Conservation (phyloP, 805 yeast species). For the Candida krabiensis region DNA sequence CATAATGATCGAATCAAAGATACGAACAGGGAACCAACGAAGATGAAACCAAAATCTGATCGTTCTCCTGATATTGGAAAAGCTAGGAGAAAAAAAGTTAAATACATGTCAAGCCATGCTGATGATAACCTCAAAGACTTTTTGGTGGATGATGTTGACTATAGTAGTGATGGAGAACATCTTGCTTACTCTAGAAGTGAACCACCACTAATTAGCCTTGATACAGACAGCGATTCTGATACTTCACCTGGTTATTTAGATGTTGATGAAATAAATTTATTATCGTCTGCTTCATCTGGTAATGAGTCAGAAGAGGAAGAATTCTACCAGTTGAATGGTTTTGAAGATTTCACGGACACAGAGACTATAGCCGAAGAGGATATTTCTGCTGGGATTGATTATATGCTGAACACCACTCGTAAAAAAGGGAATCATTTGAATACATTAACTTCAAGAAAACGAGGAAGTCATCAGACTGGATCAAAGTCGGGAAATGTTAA, state of each 20-base stretch:
- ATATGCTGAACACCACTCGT: conserved; percentile 25
- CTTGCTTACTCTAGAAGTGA: conserved; percentile 3
- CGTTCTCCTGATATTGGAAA: neutral
- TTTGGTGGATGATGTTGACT: conserved; percentile 14
- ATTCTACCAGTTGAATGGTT: neutral
- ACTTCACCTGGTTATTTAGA: conserved; percentile 4
- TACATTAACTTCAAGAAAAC: too few relatives aligned
- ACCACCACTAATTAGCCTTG: neutral
- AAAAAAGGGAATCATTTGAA: too few relatives aligned
- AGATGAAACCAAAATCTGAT: neutral
- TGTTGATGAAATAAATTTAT: conserved; percentile 7
- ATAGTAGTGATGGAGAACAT: conserved; percentile 4
- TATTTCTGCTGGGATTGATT: conserved; percentile 24
- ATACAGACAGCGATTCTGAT: neutral
- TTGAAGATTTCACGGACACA: neutral
- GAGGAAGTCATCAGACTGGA: too few relatives aligned
- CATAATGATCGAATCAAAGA: neutral
- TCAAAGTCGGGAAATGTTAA: too few relatives aligned
- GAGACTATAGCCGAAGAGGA: conserved; percentile 30
- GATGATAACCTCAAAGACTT: conserved; percentile 10
- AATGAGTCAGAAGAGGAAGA: conserved; percentile 10
- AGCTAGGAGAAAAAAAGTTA: conserved; percentile 3
- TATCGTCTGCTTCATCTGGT: conserved; percentile 16
- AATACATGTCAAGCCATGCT: neutral
- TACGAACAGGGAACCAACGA: neutral